Evolutionary conservation across 2,329 filamentous ascomycete genomes (phyloP).

Genomic region (Aspergillus neotritici): DNA sequence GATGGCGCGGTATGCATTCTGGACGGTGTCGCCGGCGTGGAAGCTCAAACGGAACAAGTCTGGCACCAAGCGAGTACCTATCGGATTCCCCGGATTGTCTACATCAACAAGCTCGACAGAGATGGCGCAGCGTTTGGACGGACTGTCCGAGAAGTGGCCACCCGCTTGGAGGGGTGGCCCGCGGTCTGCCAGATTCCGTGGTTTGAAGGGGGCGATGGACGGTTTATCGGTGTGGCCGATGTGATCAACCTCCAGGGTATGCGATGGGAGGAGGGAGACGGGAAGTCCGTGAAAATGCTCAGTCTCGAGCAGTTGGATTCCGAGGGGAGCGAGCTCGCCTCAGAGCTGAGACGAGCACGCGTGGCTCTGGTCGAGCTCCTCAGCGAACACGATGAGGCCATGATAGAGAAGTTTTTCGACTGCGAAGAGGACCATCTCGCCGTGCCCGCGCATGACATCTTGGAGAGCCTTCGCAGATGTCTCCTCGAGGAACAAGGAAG

Average conservation of each 20-base stretch:
- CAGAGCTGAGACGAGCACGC: constrained; percentile 70
- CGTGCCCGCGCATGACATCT: constrained; percentile 62
- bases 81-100: constrained; percentile 73
- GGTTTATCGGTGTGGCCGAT: constrained; percentile 79
- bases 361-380: constrained; percentile 73
- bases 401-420: constrained; percentile 80
- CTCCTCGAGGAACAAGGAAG: constrained; percentile 59
- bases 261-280: constrained; percentile 65
- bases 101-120: constrained; percentile 79
- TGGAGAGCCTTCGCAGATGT: constrained; percentile 66
- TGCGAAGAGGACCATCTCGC: constrained; percentile 65
- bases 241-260: constrained; percentile 69
- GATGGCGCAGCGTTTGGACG: constrained; percentile 76
- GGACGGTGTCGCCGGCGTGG: constrained; percentile 86
- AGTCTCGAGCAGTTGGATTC: constrained; percentile 50
- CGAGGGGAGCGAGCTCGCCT: constrained; percentile 47
- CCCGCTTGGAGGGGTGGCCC: constrained; percentile 74
- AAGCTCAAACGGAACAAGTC: constrained; percentile 94
- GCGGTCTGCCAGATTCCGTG: constrained; percentile 92
- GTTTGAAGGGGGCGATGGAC: constrained; percentile 70
- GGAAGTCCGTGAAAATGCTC: constrained; percentile 55
- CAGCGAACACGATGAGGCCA: constrained; percentile 79
- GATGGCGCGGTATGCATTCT: constrained; percentile 91
- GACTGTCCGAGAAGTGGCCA: constrained; percentile 79
- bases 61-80: constrained; percentile 88